These are phyloP conservation scores for Ascochyta pisi DNA, from an alignment of 2,329 filamentous ascomycete species.

Conservation along the genomic window DNA sequence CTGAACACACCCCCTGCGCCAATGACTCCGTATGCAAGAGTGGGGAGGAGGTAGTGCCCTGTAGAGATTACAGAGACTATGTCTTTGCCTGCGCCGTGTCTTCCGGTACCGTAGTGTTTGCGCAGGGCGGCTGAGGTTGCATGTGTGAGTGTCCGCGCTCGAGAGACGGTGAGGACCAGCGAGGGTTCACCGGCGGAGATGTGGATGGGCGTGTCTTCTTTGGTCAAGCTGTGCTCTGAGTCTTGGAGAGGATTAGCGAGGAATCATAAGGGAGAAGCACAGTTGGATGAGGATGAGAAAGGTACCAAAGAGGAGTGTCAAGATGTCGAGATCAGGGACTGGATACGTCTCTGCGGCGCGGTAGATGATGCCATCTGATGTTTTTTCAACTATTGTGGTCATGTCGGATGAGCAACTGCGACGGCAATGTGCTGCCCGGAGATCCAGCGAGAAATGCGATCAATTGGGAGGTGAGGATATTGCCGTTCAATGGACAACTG, in stretches of 20 bases:
- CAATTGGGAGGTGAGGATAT: no score
- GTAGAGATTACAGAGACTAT: slow-evolving; percentile 64
- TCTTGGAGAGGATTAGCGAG: slow-evolving; percentile 21
- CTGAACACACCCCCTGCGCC: slow-evolving; percentile 69
- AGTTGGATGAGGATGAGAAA: neutral
- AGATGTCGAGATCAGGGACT: slow-evolving; percentile 49
- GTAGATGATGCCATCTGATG: slow-evolving; percentile 39
- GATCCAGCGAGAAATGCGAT: no score
- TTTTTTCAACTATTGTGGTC: slow-evolving; percentile 45
- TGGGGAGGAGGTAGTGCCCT: slow-evolving; percentile 61
- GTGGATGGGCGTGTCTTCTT: slow-evolving; percentile 62
- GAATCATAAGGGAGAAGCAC: no score
- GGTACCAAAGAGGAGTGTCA: slow-evolving; percentile 53
- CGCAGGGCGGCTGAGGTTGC: slow-evolving; percentile 64
- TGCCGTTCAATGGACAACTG: no score
- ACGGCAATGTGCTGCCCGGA: no score
- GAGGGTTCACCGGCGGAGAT: slow-evolving; percentile 63
- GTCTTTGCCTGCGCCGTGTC: slow-evolving; percentile 53
- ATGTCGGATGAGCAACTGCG: slow-evolving; percentile 19
- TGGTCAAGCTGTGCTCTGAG: slow-evolving; percentile 40
- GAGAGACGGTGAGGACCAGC: slow-evolving; percentile 61
- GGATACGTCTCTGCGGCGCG: slow-evolving; percentile 41
- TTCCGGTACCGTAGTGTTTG: slow-evolving; percentile 60
- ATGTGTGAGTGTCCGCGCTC: slow-evolving; percentile 58
- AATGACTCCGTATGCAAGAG: slow-evolving; percentile 63